Conservation (phyloP, 164 flowering plant species). For the Kingdonia uniflora region DNA sequence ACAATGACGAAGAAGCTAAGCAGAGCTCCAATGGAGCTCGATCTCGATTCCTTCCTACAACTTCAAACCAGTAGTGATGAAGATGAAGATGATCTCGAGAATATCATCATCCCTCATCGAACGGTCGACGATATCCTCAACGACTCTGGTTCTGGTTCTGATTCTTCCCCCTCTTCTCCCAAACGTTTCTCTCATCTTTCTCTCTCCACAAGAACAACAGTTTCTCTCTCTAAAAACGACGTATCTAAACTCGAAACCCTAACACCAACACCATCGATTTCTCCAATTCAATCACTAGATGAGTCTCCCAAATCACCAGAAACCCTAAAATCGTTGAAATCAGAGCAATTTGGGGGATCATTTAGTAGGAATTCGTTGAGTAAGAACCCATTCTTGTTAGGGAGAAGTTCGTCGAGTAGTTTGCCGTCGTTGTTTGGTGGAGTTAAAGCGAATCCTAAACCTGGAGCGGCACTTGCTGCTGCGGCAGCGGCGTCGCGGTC, state of each 20-base stretch:
- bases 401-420: too few relatives aligned
- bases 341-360: constrained; percentile 7
- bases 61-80: constrained; percentile 27
- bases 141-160: constrained; percentile 50
- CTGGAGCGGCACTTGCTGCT: constrained; percentile 98
- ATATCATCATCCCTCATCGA: constrained; percentile 37
- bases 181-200: too few relatives aligned
- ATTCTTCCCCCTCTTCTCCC: constrained; percentile 29
- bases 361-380: constrained; percentile 17
- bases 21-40: too few relatives aligned
- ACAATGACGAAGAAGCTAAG: too few relatives aligned
- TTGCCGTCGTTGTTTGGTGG: constrained; percentile 39
- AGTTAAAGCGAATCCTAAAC: constrained; percentile 57
- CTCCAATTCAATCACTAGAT: constrained; percentile 10
- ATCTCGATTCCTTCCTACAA: constrained; percentile 56
- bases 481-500: constrained; percentile 88
- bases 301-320: constrained; percentile 1
- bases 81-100: constrained; percentile 11
- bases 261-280: constrained; percentile 5
- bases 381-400: constrained; percentile 16
- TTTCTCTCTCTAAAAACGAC: constrained; percentile 2
- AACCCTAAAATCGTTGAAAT: not conserved
- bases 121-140: constrained; percentile 77
- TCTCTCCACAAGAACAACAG: constrained; percentile 3
- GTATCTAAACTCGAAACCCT: too few relatives aligned